Evolutionary conservation across 176 grass and related monocot species (phyloP), one percentile per base, ranked within the genome.

Genomic region (Phragmites australis): DNA sequence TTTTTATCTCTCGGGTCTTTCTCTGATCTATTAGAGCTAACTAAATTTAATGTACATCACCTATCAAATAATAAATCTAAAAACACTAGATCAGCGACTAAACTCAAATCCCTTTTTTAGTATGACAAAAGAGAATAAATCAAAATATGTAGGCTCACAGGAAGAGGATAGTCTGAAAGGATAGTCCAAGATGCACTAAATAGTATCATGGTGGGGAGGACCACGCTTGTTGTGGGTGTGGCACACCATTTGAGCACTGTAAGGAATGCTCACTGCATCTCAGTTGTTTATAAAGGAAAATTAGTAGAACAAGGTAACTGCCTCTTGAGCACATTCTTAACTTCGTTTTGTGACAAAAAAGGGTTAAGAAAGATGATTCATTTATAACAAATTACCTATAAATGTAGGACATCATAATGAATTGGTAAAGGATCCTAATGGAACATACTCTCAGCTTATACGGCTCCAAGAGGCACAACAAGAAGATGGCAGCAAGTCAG

Each of bases 361-460:
- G 1, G 25, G 2, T 9, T 56, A n/a, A 6, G 11, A 25, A 25
- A 66, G 22, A 65, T 50, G 29, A 23, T 52, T 23, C 6, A 53
- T 48, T 66, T 25, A 7, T 25, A 9, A 56, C n/a, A n/a, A n/a
- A 23, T 23, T 21, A 56, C 25, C n/a, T 23, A 56, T n/a, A 26
- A 9, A 46, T 44, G 32, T 11, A 82, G 69, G 80, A 10, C 56
- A 64, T 82, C 81, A 74, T 54, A 56, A 74, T 19, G 37, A 82
- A 52, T 74, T 83, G 22, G 23, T 53, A 42, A 74, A 65, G 23
- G 46, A 83, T 65, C 22, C 81, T 42, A 12, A 40, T 9, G 70
- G 81, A 18, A 58, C 70, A 21, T 87, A 87, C 72, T 87, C 72
- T 43, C 85, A 82, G 34, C 79, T 87, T 63, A 87, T 82, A 69